Conservation (phyloP, 2,329 filamentous ascomycete genomes). For the Diatrype stigma region DNA sequence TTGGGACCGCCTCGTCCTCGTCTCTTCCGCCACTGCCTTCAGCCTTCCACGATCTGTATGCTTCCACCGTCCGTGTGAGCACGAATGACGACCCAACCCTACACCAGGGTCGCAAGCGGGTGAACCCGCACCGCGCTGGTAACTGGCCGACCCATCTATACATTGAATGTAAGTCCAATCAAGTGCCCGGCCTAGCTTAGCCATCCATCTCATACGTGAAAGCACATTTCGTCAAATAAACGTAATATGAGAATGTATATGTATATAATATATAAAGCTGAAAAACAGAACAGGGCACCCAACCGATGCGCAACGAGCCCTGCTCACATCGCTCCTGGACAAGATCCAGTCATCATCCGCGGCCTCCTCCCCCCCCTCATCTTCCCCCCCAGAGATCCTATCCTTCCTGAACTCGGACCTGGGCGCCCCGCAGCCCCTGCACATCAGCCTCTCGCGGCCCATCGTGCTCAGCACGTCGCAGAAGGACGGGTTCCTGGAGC, state of each 20-base stretch:
- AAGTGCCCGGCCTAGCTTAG: no score
- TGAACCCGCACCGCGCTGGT: slow-evolving; percentile 78
- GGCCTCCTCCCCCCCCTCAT: no score
- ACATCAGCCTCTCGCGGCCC: slow-evolving; percentile 85
- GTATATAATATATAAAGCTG: no score
- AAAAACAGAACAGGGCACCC: slow-evolving; percentile 24
- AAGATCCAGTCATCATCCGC: slow-evolving; percentile 31
- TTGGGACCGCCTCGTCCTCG: no score
- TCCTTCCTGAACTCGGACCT: slow-evolving; percentile 75
- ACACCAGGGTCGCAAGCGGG: slow-evolving; percentile 79
- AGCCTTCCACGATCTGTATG: slow-evolving; percentile 85
- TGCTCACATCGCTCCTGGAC: slow-evolving; percentile 41
- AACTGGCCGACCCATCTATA: slow-evolving; percentile 94
- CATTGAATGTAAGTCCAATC: slow-evolving; percentile 72
- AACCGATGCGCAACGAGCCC: slow-evolving; percentile 36
- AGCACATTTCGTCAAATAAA: no score
- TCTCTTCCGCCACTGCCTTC: slow-evolving; percentile 70
- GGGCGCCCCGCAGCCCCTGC: slow-evolving; percentile 72
- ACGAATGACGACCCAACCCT: slow-evolving; percentile 77
- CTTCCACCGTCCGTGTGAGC: slow-evolving; percentile 72
- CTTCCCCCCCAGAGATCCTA: slow-evolving; percentile 36
- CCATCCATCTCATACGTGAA: no score
- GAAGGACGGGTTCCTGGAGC: slow-evolving; percentile 63
- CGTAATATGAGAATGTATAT: no score
- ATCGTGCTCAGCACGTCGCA: slow-evolving; percentile 69